Evolutionary conservation across 2,329 filamentous ascomycete genomes (phyloP).

Genomic region (Cladophialophora immunda): DNA sequence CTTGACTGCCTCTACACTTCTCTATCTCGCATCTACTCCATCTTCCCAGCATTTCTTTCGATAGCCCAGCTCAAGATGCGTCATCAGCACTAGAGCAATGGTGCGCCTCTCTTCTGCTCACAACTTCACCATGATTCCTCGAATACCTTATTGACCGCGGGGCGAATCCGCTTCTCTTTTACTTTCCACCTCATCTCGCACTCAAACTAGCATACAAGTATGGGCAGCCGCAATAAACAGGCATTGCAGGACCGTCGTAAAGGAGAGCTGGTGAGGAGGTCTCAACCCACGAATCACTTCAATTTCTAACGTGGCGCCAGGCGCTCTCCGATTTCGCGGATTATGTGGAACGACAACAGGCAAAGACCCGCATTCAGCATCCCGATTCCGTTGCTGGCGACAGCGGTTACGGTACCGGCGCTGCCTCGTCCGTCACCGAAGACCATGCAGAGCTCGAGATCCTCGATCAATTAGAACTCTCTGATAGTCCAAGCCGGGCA

Average conservation of each 20-base stretch:
- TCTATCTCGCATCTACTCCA: conserved; percentile 5
- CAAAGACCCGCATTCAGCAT: conserved; percentile 53
- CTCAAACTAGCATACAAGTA: conserved; percentile 45
- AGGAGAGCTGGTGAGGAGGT: conserved; percentile 76
- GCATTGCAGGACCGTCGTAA: conserved; percentile 81
- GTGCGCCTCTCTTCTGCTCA: background rate
- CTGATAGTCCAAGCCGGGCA: conserved; percentile 73
- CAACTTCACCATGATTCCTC: conserved; percentile 50
- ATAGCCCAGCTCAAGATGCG: conserved; percentile 17
- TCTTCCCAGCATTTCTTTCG: conserved; percentile 1
- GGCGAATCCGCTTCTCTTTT: conserved; percentile 44
- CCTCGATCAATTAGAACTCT: conserved; percentile 78
- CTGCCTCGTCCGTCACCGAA: conserved; percentile 54
- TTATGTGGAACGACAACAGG: conserved; percentile 94
- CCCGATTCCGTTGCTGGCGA: conserved; percentile 50
- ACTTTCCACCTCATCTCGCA: conserved; percentile 15
- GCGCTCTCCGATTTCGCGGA: conserved; percentile 96
- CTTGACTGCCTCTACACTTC: conserved; percentile 1
- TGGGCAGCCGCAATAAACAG: conserved; percentile 65
- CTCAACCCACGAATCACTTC: conserved; percentile 16
- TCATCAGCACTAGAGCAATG: conserved; percentile 26
- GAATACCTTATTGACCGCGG: conserved; percentile 53
- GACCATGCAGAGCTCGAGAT: conserved; percentile 91
- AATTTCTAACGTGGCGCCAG: conserved; percentile 47
- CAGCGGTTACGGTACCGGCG: conserved; percentile 51